Percentiles rank a stretch among this genome's conserved stretches.
phyloP scores from a whole-genome alignment of 495 filamentous ascomycete species.

The Tuber borchii region DNA sequence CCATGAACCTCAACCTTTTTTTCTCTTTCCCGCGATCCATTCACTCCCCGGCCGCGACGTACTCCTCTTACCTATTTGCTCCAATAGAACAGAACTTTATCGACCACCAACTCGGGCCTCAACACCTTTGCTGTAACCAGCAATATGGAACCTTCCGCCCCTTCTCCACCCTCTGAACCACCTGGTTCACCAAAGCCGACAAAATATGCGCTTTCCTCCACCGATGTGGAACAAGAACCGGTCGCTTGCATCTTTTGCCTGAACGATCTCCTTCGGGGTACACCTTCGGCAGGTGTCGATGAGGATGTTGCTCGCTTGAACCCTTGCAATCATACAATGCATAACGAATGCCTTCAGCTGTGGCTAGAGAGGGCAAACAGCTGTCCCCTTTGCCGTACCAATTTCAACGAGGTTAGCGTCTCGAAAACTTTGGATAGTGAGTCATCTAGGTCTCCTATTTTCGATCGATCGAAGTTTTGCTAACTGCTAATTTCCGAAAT shows the following conservation, averaged over 20 bases:
- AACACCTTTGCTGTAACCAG: background rate
- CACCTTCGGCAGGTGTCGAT: slow-evolving; percentile 18
- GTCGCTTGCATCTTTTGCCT: slow-evolving; percentile 39
- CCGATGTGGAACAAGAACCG: slow-evolving; percentile 24
- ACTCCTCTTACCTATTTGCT: background rate
- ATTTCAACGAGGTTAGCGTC: slow-evolving; percentile 82
- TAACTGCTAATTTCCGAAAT: slow-evolving; percentile 44
- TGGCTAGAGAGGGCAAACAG: slow-evolving; percentile 97
- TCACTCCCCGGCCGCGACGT: background rate
- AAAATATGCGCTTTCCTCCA: slow-evolving; percentile 13
- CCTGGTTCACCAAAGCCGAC: slow-evolving; percentile 19
- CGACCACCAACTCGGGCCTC: background rate
- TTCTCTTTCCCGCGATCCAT: background rate
- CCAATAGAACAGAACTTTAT: background rate
- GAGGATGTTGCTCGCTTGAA: slow-evolving; percentile 38
- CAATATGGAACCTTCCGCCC: slow-evolving; percentile 21
- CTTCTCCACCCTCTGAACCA: slow-evolving; percentile 7
- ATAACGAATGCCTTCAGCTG: slow-evolving; percentile 81
- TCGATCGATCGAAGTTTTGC: slow-evolving; percentile 18
- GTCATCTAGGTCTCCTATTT: slow-evolving; percentile 37
- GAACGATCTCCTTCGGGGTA: slow-evolving; percentile 28
- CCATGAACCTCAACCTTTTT: slow-evolving; percentile 12
- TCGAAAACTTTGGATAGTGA: slow-evolving; percentile 69
- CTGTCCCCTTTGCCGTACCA: slow-evolving; percentile 90
- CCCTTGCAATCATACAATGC: slow-evolving; percentile 79